Percentiles rank a stretch among this genome's conserved stretches.
phyloP scores from a whole-genome alignment of 805 yeast genomes.

The Wickerhamomyces queroliae region DNA sequence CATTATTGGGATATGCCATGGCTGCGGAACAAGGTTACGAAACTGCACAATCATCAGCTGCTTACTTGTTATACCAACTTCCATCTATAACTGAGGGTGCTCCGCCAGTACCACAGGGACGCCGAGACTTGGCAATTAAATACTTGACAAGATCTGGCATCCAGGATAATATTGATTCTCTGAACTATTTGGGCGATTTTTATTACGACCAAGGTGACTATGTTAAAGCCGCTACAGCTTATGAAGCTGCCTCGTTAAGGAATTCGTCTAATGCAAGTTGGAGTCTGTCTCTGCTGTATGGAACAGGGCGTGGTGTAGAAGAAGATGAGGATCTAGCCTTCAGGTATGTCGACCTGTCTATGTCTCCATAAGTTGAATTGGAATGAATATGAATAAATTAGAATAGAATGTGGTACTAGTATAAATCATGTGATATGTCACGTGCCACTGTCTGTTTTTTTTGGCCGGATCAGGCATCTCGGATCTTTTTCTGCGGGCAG shows the following conservation, averaged over 20 bases:
- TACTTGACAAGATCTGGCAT: constrained; percentile 54
- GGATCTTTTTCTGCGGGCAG: too few relatives aligned
- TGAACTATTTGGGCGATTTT: constrained; percentile 77
- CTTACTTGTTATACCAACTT: constrained; percentile 52
- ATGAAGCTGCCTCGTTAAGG: constrained; percentile 50
- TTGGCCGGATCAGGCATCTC: too few relatives aligned
- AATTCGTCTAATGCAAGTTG: constrained; percentile 68
- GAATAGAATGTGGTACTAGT: too few relatives aligned
- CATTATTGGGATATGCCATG: constrained; percentile 72
- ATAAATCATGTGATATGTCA: too few relatives aligned
- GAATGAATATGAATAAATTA: too few relatives aligned
- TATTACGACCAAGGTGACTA: constrained; percentile 47
- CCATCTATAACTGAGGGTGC: constrained; percentile 34
- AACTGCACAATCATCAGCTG: constrained; percentile 72
- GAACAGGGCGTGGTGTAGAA: constrained; percentile 72
- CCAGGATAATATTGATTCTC: constrained; percentile 62
- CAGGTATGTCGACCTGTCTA: constrained; percentile 74
- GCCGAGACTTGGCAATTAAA: constrained; percentile 49
- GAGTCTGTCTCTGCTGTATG: constrained; percentile 85
- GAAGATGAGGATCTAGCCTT: constrained; percentile 80
- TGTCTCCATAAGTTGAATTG: too few relatives aligned
- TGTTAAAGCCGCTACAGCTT: constrained; percentile 58
- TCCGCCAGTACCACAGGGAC: constrained; percentile 29
- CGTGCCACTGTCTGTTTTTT: too few relatives aligned
- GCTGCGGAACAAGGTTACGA: constrained; percentile 89